Conservation (phyloP, 2,329 filamentous ascomycete species). For the Arthrobotrys conoides region DNA sequence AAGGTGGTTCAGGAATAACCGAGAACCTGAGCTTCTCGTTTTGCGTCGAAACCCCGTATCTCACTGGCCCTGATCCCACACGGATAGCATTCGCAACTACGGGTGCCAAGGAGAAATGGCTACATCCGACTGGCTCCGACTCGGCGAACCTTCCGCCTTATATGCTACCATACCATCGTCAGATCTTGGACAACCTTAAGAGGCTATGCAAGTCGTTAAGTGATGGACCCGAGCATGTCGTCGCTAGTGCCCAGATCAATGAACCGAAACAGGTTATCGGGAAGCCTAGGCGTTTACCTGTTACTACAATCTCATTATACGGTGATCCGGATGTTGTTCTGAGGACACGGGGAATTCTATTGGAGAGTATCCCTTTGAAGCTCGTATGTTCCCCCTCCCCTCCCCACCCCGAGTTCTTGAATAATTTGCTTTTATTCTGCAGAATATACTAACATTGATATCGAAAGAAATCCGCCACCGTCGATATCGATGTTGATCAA, state of each 20-base stretch:
- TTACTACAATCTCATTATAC: conserved; percentile 65
- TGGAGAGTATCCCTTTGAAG: conserved; percentile 64
- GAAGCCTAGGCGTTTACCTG: conserved; percentile 68
- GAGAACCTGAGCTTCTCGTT: conserved; percentile 86
- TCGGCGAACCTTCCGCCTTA: conserved; percentile 86
- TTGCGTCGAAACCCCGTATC: conserved; percentile 95
- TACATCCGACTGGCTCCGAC: conserved; percentile 83
- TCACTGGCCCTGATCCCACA: conserved; percentile 91
- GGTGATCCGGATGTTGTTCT: conserved; percentile 64
- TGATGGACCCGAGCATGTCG: conserved; percentile 76
- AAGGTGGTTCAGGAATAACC: conserved; percentile 55
- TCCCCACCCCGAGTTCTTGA: too few relatives aligned
- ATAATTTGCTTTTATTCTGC: conserved; percentile 6
- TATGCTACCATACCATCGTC: conserved; percentile 90
- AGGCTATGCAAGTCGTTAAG: conserved; percentile 86
- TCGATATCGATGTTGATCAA: conserved; percentile 92
- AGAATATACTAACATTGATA: conserved; percentile 64
- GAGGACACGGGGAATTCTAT: conserved; percentile 63
- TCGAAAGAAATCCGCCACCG: conserved; percentile 85
- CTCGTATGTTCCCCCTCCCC: conserved; percentile 62
- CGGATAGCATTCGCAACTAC: conserved; percentile 94
- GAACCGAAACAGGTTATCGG: conserved; percentile 73
- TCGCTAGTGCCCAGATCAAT: conserved; percentile 86
- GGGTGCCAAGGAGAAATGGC: conserved; percentile 91
- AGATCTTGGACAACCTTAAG: conserved; percentile 84